Conservation (phyloP, 1,139 yeast species). For the Yamadazyma dendronema region DNA sequence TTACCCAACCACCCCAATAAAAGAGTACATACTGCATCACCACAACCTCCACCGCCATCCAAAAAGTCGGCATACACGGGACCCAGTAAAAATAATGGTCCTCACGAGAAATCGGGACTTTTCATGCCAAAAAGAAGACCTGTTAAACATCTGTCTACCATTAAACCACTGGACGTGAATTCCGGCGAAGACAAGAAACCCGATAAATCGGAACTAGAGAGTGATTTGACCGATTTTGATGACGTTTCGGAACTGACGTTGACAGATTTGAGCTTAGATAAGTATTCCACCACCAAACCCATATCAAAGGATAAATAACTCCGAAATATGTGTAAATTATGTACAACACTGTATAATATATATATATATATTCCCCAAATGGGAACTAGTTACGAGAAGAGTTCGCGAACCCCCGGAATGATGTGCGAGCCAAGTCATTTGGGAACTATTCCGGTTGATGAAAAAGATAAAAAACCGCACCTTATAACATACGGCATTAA, state of each 20-base stretch:
- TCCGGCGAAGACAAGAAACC: not conserved
- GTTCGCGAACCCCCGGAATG: not conserved
- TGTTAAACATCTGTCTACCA: constrained; percentile 1
- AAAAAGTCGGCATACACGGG: not conserved
- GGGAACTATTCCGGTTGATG: constrained; percentile 6
- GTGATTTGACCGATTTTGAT: constrained; percentile 30
- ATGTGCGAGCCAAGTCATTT: not conserved
- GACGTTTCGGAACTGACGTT: constrained; percentile 18
- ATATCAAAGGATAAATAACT: no score
- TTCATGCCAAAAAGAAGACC: constrained; percentile 13
- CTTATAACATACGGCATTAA: constrained; percentile 4
- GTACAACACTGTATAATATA: not conserved
- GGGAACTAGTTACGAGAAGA: not conserved
- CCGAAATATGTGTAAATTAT: not conserved
- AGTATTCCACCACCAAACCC: not conserved
- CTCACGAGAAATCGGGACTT: constrained; percentile 4
- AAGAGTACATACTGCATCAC: not conserved
- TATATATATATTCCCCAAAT: no score
- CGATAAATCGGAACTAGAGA: constrained; percentile 9
- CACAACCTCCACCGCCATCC: not conserved
- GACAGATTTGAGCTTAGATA: constrained; percentile 15
- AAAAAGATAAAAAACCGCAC: constrained; percentile 8
- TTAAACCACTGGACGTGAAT: not conserved
- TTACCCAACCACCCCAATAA: no score
- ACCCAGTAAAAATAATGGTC: not conserved